phyloP scores from a whole-genome alignment of 352 stramenopile species.

The Globisporangium nodosum region DNA sequence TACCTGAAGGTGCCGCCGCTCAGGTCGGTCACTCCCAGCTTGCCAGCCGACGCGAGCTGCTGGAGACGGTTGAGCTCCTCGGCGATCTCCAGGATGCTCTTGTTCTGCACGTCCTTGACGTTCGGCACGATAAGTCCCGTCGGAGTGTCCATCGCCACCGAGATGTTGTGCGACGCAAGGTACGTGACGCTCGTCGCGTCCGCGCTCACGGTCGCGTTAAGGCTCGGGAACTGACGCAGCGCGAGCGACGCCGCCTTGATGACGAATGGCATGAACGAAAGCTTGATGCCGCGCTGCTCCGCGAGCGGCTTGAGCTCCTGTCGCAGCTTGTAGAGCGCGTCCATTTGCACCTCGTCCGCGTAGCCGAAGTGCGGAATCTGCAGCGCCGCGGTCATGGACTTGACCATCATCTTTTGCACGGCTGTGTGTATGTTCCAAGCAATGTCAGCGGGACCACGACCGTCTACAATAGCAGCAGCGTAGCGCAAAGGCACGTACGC shows the following conservation, averaged over 20 bases:
- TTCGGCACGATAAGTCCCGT: slow-evolving; percentile 95
- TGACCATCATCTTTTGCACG: slow-evolving; percentile 97
- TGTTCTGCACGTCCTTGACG: slow-evolving; percentile 88
- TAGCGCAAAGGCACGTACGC: slow-evolving; percentile 33
- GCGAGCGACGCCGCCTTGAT: slow-evolving; percentile 95
- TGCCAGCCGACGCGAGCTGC: slow-evolving; percentile 66
- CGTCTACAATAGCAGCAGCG: neutral
- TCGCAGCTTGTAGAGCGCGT: slow-evolving; percentile 82
- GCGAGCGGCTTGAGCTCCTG: slow-evolving; percentile 87
- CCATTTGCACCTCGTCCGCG: slow-evolving; percentile 94
- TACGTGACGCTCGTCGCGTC: slow-evolving; percentile 86
- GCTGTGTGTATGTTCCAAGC: slow-evolving; percentile 33
- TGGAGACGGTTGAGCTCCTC: slow-evolving; percentile 88
- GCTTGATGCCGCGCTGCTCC: slow-evolving; percentile 73
- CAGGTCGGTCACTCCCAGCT: slow-evolving; percentile 85
- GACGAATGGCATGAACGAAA: slow-evolving; percentile 96
- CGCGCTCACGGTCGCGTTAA: slow-evolving; percentile 92
- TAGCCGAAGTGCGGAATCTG: slow-evolving; percentile 98
- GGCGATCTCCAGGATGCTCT: slow-evolving; percentile 81
- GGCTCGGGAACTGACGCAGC: slow-evolving; percentile 89
- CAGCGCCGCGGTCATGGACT: slow-evolving; percentile 95
- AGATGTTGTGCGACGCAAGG: slow-evolving; percentile 95
- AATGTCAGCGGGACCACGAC: neutral
- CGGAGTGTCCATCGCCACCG: slow-evolving; percentile 97
- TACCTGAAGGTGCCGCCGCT: slow-evolving; percentile 89